Percentiles rank a stretch among this genome's conserved stretches.
Evolutionary conservation across 805 yeast species (phyloP).

Genomic region (Henningerozyma blattae): DNA sequence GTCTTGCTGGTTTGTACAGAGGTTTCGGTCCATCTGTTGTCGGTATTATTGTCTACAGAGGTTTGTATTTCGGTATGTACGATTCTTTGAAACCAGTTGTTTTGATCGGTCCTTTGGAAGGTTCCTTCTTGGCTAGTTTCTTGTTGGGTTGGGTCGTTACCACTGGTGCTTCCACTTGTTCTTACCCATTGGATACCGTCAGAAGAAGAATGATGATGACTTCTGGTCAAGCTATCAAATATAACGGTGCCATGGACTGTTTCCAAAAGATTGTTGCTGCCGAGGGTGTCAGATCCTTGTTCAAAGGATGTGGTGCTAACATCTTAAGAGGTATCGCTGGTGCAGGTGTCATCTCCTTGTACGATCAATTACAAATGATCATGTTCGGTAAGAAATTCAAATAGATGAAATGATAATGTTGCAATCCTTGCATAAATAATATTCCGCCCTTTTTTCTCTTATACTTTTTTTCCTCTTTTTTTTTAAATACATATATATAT

Average conservation of each 20-base stretch:
- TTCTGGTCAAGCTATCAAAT: conserved; percentile 96
- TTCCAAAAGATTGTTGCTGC: conserved; percentile 86
- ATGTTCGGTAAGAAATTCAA: conserved; percentile 92
- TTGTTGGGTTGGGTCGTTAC: conserved; percentile 95
- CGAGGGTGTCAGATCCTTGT: conserved; percentile 86
- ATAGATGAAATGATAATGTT: conserved; percentile 25
- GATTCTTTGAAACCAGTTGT: conserved; percentile 94
- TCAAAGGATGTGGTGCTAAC: conserved; percentile 99
- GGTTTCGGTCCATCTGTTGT: conserved; percentile 98
- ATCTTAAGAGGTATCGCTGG: conserved; percentile 99
- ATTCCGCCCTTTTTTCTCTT: no score
- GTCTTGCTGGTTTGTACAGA: conserved; percentile 97
- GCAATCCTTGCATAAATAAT: no score
- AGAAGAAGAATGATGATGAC: conserved; percentile 99
- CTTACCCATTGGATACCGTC: conserved; percentile 97
- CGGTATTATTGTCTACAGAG: conserved; percentile 98
- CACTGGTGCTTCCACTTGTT: conserved; percentile 97
- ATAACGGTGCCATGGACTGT: conserved; percentile 90
- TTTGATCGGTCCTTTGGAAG: conserved; percentile 88
- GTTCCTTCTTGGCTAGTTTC: conserved; percentile 92
- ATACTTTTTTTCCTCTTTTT: no score
- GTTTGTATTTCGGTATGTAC: conserved; percentile 96
- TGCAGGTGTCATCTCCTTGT: conserved; percentile 98
- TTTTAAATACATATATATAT: no score
- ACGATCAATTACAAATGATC: conserved; percentile 93